Evolutionary conservation across 768 basidiomycete genomes (phyloP).

Genomic region (Lentinula aciculospora): DNA sequence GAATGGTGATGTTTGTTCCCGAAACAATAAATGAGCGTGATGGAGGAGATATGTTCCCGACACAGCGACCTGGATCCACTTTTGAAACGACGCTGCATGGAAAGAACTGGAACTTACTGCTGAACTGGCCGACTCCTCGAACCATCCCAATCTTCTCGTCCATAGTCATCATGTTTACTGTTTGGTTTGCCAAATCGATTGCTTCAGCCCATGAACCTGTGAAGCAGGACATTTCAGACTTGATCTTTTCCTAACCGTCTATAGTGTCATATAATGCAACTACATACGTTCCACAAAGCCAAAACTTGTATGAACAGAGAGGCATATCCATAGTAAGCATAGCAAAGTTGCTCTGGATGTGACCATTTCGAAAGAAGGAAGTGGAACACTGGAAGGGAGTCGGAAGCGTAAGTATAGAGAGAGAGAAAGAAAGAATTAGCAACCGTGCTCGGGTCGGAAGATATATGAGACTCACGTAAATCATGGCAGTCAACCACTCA

Average conservation of each 20-base stretch:
- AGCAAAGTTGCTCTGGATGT: neutral
- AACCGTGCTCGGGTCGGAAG: neutral
- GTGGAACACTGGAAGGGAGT: neutral
- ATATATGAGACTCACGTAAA: neutral
- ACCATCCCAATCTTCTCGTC: conserved; percentile 43
- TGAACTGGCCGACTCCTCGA: conserved; percentile 40
- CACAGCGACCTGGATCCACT: conserved; percentile 33
- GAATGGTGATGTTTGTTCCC: conserved; percentile 20
- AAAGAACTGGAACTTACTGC: conserved; percentile 22
- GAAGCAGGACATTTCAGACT: neutral
- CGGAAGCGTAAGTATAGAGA: neutral
- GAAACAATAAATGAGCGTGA: conserved; percentile 17
- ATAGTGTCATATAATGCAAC: neutral
- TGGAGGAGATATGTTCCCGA: conserved; percentile 37
- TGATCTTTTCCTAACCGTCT: neutral
- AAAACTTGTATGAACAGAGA: neutral
- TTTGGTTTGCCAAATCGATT: conserved; percentile 29
- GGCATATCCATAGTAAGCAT: neutral
- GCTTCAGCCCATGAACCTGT: conserved; percentile 43
- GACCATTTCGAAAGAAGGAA: neutral
- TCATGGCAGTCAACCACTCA: neutral
- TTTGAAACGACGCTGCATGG: neutral
- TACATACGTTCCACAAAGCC: conserved; percentile 3
- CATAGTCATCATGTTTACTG: conserved; percentile 32
- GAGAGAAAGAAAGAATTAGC: neutral